A percentile compares a stretch with the other conserved stretches of the same genome.
Evolutionary conservation across 805 yeast species (phyloP).

Genomic region (Candida odintsovae): DNA sequence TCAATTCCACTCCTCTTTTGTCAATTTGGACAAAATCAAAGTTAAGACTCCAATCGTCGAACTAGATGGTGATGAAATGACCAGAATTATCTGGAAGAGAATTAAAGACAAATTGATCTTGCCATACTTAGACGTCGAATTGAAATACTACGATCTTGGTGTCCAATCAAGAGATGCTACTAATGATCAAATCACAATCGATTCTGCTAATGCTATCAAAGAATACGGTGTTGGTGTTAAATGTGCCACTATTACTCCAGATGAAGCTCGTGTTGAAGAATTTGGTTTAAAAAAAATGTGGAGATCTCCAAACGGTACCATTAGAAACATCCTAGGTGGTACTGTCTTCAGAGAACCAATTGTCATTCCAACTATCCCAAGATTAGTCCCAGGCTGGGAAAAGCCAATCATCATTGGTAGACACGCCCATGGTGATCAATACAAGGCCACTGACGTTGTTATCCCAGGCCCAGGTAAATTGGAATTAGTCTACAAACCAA

Average conservation of each 20-base stretch:
- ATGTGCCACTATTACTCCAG: constrained; percentile 85
- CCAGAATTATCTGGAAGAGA: constrained; percentile 75
- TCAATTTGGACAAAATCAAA: constrained; percentile 46
- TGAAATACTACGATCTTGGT: constrained; percentile 72
- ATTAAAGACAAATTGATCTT: constrained; percentile 62
- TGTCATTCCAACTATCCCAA: constrained; percentile 70
- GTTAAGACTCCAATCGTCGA: constrained; percentile 74
- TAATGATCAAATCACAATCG: constrained; percentile 67
- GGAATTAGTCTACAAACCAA: constrained; percentile 61
- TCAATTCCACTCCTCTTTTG: constrained; percentile 16
- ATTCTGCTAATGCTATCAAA: constrained; percentile 71
- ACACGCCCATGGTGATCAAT: constrained; percentile 84
- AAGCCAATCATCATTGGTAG: constrained; percentile 81
- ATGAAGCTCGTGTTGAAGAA: constrained; percentile 73
- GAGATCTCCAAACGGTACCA: constrained; percentile 82
- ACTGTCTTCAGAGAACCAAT: constrained; percentile 84
- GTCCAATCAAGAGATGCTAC: constrained; percentile 65
- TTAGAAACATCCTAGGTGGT: constrained; percentile 75
- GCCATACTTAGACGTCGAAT: constrained; percentile 68
- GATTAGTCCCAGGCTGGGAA: constrained; percentile 76
- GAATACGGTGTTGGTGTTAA: constrained; percentile 76
- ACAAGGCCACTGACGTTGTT: constrained; percentile 71
- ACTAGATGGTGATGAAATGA: constrained; percentile 83
- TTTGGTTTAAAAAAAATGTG: constrained; percentile 74
- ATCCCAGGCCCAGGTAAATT: constrained; percentile 62